phyloP scores from a whole-genome alignment of 2,329 filamentous ascomycete species.

The Thermomyces lanuginosus region DNA sequence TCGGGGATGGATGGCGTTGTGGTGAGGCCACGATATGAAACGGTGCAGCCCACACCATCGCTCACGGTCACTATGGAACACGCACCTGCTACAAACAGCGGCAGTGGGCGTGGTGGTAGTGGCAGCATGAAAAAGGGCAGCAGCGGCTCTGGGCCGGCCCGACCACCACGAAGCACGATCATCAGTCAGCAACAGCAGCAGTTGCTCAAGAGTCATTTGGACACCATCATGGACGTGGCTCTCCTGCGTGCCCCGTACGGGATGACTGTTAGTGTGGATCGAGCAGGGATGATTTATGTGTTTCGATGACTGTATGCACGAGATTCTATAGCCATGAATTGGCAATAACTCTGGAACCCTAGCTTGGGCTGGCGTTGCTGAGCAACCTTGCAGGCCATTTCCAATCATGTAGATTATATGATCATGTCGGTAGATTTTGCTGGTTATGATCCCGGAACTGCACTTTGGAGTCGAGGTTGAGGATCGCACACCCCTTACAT shows the following conservation, averaged over 20 bases:
- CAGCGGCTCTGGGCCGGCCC: constrained; percentile 20
- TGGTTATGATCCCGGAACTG: no score
- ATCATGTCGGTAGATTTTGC: no score
- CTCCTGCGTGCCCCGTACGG: constrained; percentile 76
- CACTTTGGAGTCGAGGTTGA: no score
- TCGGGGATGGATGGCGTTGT: constrained; percentile 40
- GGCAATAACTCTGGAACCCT: no score
- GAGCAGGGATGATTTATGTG: constrained; percentile 77
- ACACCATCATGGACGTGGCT: constrained; percentile 76
- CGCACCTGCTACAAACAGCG: constrained; percentile 26
- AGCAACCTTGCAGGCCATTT: no score
- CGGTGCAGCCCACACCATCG: constrained; percentile 44
- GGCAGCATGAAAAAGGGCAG: constrained; percentile 21
- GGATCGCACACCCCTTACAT: no score
- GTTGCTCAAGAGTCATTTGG: constrained; percentile 69
- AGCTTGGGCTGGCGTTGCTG: no score
- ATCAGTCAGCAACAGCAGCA: constrained; percentile 80
- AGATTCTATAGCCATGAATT: no score
- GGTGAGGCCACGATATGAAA: constrained; percentile 52
- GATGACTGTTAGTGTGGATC: constrained; percentile 82
- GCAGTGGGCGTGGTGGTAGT: constrained; percentile 15
- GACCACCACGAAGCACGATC: constrained; percentile 58
- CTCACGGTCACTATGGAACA: constrained; percentile 53
- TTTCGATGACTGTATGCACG: no score
- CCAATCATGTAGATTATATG: no score